Evolutionary conservation across 2,329 filamentous ascomycete genomes (phyloP).

Genomic region (Berkeleyomyces basicola): DNA sequence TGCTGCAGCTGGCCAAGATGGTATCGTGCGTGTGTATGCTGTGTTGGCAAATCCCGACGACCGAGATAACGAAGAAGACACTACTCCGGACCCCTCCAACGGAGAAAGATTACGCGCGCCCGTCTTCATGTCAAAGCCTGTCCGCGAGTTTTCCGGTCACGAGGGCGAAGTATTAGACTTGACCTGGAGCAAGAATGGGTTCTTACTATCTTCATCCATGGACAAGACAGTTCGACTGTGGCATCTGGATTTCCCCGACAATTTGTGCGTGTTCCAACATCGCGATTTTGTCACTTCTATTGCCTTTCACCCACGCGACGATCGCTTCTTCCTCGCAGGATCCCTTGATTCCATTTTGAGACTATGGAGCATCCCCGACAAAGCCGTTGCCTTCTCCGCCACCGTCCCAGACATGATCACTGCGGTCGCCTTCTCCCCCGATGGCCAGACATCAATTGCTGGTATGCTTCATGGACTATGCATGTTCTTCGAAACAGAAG

Average conservation of each 20-base stretch:
- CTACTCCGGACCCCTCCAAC: conserved; percentile 30
- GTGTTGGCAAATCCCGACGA: conserved; percentile 74
- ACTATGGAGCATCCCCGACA: conserved; percentile 94
- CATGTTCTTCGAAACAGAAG: conserved; percentile 84
- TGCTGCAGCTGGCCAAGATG: conserved; percentile 82
- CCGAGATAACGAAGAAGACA: conserved; percentile 57
- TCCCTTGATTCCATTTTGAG: conserved; percentile 77
- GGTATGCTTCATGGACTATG: conserved; percentile 75
- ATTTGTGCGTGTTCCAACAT: conserved; percentile 85
- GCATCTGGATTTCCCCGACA: conserved; percentile 75
- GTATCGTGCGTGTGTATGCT: conserved; percentile 71
- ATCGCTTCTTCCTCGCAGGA: conserved; percentile 90
- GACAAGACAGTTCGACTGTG: conserved; percentile 92
- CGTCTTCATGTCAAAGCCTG: conserved; percentile 66
- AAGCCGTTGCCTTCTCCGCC: conserved; percentile 69
- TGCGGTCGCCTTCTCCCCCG: conserved; percentile 81
- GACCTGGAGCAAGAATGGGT: conserved; percentile 99
- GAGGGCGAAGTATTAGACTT: conserved; percentile 74
- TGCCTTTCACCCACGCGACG: conserved; percentile 83
- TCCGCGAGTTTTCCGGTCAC: conserved; percentile 70
- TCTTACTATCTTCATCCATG: conserved; percentile 89
- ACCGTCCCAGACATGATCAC: conserved; percentile 78
- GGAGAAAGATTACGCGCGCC: conserved; percentile 64
- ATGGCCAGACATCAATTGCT: conserved; percentile 78
- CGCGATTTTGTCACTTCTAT: conserved; percentile 91